phyloP scores from a whole-genome alignment of 1,284 basidiomycete species.

The Filobasidium uniguttulatum region DNA sequence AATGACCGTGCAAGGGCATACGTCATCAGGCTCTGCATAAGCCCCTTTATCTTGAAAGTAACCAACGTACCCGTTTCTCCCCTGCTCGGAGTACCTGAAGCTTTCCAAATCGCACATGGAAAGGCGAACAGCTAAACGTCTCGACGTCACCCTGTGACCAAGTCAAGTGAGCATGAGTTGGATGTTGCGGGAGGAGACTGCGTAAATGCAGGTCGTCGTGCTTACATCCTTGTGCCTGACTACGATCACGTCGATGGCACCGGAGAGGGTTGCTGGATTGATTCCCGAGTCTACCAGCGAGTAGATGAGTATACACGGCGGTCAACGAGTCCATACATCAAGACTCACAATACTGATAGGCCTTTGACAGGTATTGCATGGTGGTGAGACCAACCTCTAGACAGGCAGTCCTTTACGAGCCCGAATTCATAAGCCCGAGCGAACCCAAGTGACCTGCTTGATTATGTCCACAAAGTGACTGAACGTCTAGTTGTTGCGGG shows the following conservation, averaged over 20 bases:
- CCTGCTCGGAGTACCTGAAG: conserved; percentile 86
- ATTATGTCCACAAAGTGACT: too few species aligned
- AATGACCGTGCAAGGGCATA: not conserved
- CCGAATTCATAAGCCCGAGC: too few species aligned
- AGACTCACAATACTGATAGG: conserved; percentile 33
- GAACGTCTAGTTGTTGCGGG: too few species aligned
- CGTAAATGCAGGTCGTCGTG: not conserved
- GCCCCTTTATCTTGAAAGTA: too few species aligned
- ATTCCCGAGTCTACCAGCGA: conserved; percentile 42
- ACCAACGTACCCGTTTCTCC: conserved; percentile 66
- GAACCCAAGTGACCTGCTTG: too few species aligned
- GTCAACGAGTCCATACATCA: not conserved
- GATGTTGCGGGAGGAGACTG: not conserved
- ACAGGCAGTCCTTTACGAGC: too few species aligned
- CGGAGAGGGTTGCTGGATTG: conserved; percentile 86
- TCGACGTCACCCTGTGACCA: conserved; percentile 31
- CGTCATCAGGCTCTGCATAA: not conserved
- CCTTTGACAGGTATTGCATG: conserved; percentile 36
- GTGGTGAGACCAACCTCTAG: too few species aligned
- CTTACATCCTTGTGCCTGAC: conserved; percentile 55
- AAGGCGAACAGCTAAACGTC: conserved; percentile 82
- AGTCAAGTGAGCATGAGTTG: too few species aligned
- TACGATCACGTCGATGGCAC: conserved; percentile 94
- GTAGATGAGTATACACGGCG: not conserved
- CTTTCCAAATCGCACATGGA: conserved; percentile 97